These are phyloP conservation scores for Aspergillus homomorphus DNA, from an alignment of 495 filamentous ascomycete species.

Conservation along the genomic window DNA sequence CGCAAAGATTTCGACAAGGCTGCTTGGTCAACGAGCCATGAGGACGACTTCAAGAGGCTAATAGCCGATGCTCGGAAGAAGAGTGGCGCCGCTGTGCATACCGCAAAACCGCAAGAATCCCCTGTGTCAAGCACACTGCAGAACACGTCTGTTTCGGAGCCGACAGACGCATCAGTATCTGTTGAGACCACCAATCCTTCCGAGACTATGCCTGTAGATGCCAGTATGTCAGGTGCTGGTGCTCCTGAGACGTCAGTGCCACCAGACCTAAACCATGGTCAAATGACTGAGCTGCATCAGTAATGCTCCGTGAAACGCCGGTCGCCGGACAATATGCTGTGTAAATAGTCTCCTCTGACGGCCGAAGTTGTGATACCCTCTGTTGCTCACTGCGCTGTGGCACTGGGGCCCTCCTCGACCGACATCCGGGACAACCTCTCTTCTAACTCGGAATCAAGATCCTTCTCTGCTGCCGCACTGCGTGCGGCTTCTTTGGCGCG, in stretches of 20 bases:
- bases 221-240: background rate
- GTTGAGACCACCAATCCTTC: constrained; percentile 4
- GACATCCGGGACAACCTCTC: constrained; percentile 44
- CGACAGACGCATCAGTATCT: background rate
- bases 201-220: constrained; percentile 5
- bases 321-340: background rate
- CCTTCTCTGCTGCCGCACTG: constrained; percentile 23
- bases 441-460: constrained; percentile 34
- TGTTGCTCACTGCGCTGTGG: constrained; percentile 15
- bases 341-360: background rate
- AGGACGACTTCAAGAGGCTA: constrained; percentile 66
- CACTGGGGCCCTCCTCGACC: constrained; percentile 37
- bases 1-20: constrained; percentile 79
- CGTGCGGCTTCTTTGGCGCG: constrained; percentile 33
- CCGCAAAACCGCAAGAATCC: constrained; percentile 29
- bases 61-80: constrained; percentile 66
- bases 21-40: constrained; percentile 72
- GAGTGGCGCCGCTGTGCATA: constrained; percentile 29
- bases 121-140: constrained; percentile 3
- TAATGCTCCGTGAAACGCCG: background rate
- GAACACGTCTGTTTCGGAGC: constrained; percentile 4
- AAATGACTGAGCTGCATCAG: background rate
- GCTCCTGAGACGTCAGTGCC: background rate
- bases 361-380: background rate
- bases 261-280: constrained; percentile 10